Base-by-base conservation (phyloP, 768 basidiomycete genomes). In the Tylopilus vinaceipallidus region DNA sequence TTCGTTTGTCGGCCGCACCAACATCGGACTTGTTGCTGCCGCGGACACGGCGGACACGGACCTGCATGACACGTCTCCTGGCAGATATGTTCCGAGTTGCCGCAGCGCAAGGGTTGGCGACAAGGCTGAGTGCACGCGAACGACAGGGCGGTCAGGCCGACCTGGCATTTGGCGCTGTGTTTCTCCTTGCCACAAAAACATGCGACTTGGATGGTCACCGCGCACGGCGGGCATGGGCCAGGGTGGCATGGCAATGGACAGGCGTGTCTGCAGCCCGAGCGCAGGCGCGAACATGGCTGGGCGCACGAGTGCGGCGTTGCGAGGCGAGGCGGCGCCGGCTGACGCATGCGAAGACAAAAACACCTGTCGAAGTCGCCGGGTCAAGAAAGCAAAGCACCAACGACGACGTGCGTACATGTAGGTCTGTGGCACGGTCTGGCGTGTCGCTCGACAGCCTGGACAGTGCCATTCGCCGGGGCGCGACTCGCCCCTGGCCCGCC, bases 161-260 rank as follows among this genome's bases (percentile, higher is more conserved):
- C 76, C 75, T 40, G 88, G 71, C 62, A 64, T 33, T 57, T 65
- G 0, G 63, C 60, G 3, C 55, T 65, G 26, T 42, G 62, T 2
- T 71, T 66, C 29, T 80, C 75, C 52, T 81, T 77, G 40, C 79
- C 78, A n/a, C 94, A 98, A 43, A 89, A 84, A 63, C 97, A 99
- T 2, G 76, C 72, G n/a, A 83, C 69, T 36, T 81, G 78, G 0
- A 88, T 81, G 6, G 87, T 89, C 11, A 95, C 79, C 53, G 83
- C 80, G 62, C 97, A 99, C 0, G 93, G 93, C 0, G 95, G 95
- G 70, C 97, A 99, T 0, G 95, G 97, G 0, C 95, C 97, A 0
- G 97, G 95, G 65, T 98, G 95, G 61, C 95, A 98, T 13, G 75
- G 73, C 13, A 93, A 64, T 0, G 93, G 81, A 65, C 95, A 98